Evolutionary conservation across 2,329 filamentous ascomycete species (phyloP).

Genomic region (Fusarium sororula): DNA sequence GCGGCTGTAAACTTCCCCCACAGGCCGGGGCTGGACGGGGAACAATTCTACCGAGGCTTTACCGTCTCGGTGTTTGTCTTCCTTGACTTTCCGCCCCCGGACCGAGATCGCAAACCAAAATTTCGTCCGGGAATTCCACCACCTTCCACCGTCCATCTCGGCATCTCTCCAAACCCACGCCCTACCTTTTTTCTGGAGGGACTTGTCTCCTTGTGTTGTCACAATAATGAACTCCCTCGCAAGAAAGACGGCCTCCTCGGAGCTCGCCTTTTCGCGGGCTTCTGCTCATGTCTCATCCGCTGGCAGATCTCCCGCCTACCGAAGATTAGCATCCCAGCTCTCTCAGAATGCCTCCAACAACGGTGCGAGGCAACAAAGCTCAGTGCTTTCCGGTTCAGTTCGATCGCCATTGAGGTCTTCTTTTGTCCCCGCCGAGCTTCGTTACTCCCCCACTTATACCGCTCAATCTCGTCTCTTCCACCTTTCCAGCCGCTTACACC

Average conservation of each 20-base stretch:
- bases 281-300: constrained; percentile 51
- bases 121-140: constrained; percentile 48
- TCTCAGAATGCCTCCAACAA: constrained; percentile 42
- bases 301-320: constrained; percentile 58
- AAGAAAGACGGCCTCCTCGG: constrained; percentile 54
- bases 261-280: constrained; percentile 54
- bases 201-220: constrained; percentile 36
- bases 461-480: constrained; percentile 48
- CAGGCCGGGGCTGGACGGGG: background rate
- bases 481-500: constrained; percentile 41
- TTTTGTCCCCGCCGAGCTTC: constrained; percentile 51
- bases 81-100: constrained; percentile 45
- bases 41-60: constrained; percentile 45
- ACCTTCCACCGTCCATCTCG: constrained; percentile 38
- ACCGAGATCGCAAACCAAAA: constrained; percentile 52
- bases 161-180: constrained; percentile 32
- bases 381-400: constrained; percentile 42
- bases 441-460: constrained; percentile 45
- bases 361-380: constrained; percentile 41
- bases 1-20: constrained; percentile 11
- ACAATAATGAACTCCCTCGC: constrained; percentile 58
- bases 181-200: constrained; percentile 45
- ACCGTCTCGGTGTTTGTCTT: constrained; percentile 47
- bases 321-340: constrained; percentile 56
- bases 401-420: constrained; percentile 56